These are phyloP conservation scores for Paracoccidioides lutzii DNA, from an alignment of 2,329 filamentous ascomycete species.

Conservation along the genomic window DNA sequence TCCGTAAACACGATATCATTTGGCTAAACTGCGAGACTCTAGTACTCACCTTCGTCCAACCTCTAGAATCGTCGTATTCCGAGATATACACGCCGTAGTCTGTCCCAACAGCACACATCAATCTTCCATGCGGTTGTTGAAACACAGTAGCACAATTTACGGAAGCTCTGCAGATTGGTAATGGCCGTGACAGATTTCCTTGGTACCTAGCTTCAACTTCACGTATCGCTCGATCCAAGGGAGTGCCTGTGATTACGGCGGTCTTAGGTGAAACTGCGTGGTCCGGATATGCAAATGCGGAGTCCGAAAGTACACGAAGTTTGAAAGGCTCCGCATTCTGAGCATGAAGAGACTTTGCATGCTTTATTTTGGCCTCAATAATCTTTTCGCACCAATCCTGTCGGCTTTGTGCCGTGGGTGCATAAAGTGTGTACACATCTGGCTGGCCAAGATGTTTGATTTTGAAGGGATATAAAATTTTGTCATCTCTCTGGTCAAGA, in stretches of 20 bases:
- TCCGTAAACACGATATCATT: neutral
- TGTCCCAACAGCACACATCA: constrained; percentile 86
- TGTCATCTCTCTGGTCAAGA: constrained; percentile 54
- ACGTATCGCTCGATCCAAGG: constrained; percentile 76
- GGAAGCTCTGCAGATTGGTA: constrained; percentile 69
- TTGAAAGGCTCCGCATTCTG: constrained; percentile 96
- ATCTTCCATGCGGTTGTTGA: constrained; percentile 62
- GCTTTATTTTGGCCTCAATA: constrained; percentile 83
- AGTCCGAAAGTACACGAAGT: constrained; percentile 80
- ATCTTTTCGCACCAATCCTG: constrained; percentile 90
- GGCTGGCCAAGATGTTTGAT: constrained; percentile 72
- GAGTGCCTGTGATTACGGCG: constrained; percentile 78
- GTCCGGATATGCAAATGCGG: constrained; percentile 51
- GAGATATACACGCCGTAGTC: constrained; percentile 89
- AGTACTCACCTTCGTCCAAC: constrained; percentile 67
- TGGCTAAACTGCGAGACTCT: neutral
- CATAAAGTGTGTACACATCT: constrained; percentile 84
- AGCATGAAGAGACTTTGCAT: constrained; percentile 74
- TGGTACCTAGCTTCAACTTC: constrained; percentile 69
- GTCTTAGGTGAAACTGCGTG: constrained; percentile 46
- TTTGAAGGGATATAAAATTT: constrained; percentile 83
- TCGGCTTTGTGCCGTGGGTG: constrained; percentile 59
- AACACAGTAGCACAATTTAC: constrained; percentile 94
- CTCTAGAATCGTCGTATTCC: constrained; percentile 75
- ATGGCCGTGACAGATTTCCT: constrained; percentile 48